Base-by-base conservation (phyloP, 352 stramenopile species). In the Phytophthora kernoviae region DNA sequence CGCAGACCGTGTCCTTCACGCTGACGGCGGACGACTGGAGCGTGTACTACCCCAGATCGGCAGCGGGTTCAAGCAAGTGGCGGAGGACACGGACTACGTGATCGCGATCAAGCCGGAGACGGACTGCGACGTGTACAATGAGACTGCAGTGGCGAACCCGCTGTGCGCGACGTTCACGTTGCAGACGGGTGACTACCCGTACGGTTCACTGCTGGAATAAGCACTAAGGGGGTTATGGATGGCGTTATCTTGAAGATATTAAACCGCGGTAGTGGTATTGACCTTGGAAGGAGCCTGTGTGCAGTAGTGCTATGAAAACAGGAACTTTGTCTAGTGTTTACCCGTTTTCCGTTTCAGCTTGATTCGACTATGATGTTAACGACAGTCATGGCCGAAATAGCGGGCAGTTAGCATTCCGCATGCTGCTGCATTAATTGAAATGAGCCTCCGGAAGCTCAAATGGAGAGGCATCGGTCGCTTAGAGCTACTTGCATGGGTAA, bases 391-490 rank as follows among this genome's bases (percentile, higher is more conserved):
- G 54, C 14, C 22, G 54, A 55, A 58, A 57, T 63, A 54, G 50
- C 34, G 2, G 5, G 22, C 59, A 6, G 32, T 33, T 54, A n/a
- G 17, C 46, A 43, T 20, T 1, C 32, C 33, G 24, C 21, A 20
- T 52, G 9, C 40, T n/a, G 1, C 7, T 40, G 45, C 20, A 24
- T 30, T 43, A 34, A 17, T 30, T 32, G 40, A 47, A 27, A 93
- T 91, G 84, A 89, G 79, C 51, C 79, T 93, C n/a, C 77, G 77
- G 3, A 83, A 87, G 45, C 75, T 93, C 24, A 93, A 93, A 49
- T 79, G 79, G 46, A 72, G 84, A 33, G 84, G 84, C 36, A 90
- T 93, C 43, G 84, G 84, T 1, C 78, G 84, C 7, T 68, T 93
- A n/a, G 81, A 93, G 63, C 69, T 93, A 10, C 80, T 93, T 32